phyloP scores from a whole-genome alignment of 371 early-diverging fungal species.

The Actinomortierella ambigua region DNA sequence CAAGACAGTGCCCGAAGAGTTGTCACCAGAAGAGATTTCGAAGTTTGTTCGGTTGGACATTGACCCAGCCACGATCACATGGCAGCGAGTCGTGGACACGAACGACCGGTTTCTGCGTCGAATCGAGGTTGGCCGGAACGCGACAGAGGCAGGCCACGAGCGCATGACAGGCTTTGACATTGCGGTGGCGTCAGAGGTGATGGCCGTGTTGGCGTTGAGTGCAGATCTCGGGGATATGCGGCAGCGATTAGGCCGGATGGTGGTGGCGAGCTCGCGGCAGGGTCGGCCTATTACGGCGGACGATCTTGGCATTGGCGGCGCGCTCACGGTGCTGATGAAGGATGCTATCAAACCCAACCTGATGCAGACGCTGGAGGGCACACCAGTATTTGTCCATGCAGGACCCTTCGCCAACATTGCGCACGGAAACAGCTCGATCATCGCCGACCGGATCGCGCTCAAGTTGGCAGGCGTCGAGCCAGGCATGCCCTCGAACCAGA shows the following conservation, averaged over 20 bases:
- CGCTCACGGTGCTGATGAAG: conserved; percentile 95
- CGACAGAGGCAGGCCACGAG: conserved; percentile 87
- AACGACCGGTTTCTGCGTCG: conserved; percentile 95
- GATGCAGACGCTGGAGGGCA: conserved; percentile 98
- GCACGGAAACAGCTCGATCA: conserved; percentile 93
- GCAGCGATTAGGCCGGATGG: conserved; percentile 92
- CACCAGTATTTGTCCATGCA: conserved; percentile 97
- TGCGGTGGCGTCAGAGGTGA: conserved; percentile 94
- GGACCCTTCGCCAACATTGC: conserved; percentile 99
- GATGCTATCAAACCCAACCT: conserved; percentile 97
- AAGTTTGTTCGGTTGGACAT: conserved; percentile 91
- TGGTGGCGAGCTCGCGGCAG: conserved; percentile 82
- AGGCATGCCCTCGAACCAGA: conserved; percentile 57
- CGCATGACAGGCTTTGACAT: conserved; percentile 96
- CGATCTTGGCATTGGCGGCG: conserved; percentile 95
- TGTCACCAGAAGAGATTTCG: conserved; percentile 80
- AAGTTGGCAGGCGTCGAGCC: conserved; percentile 83
- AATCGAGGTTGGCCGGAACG: conserved; percentile 86
- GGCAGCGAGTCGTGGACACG: conserved; percentile 95
- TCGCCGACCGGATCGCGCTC: conserved; percentile 96
- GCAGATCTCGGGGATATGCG: conserved; percentile 92
- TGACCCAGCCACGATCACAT: conserved; percentile 89
- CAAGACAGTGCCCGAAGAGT: conserved; percentile 78
- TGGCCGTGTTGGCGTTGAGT: conserved; percentile 96
- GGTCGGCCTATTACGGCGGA: conserved; percentile 94